phyloP scores from a whole-genome alignment of 352 stramenopile genomes.

The Pythium dissotocum region DNA sequence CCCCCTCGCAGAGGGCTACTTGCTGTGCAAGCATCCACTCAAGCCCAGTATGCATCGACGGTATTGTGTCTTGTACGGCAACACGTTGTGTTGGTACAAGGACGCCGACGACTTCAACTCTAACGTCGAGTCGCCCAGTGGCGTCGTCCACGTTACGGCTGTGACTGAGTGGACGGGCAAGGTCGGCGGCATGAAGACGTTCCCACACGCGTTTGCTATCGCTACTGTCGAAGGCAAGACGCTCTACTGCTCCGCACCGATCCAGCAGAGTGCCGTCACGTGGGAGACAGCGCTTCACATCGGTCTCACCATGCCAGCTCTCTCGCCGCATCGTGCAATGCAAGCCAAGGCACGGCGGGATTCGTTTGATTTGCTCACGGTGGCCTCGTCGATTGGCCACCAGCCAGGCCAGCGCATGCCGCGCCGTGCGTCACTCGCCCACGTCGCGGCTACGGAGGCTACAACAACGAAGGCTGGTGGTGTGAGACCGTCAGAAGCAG shows the following conservation, averaged over 20 bases:
- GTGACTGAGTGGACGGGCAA: conserved; percentile 70
- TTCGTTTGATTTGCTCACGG: conserved; percentile 65
- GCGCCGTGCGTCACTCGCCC: conserved; percentile 16
- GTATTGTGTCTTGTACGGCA: conserved; percentile 80
- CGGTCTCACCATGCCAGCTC: conserved; percentile 68
- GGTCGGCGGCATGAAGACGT: conserved; percentile 48
- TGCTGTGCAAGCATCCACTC: conserved; percentile 65
- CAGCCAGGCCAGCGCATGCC: conserved; percentile 4
- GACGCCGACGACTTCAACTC: conserved; percentile 60
- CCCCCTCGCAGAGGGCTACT: conserved; percentile 65
- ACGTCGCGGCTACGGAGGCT: conserved; percentile 12
- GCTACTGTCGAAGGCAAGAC: conserved; percentile 71
- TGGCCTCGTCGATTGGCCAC: background rate
- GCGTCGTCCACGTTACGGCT: conserved; percentile 64
- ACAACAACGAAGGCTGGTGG: background rate
- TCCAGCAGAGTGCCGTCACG: conserved; percentile 59
- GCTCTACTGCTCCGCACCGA: conserved; percentile 60
- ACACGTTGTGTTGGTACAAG: conserved; percentile 82
- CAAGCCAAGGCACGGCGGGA: conserved; percentile 63
- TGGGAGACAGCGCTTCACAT: conserved; percentile 77
- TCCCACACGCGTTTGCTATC: conserved; percentile 58
- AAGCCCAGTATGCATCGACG: conserved; percentile 67
- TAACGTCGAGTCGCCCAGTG: conserved; percentile 48
- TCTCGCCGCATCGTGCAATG: conserved; percentile 69
- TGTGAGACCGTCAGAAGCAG: background rate